Evolutionary conservation across 805 yeast genomes (phyloP).

Genomic region (Saitoella complicata): DNA sequence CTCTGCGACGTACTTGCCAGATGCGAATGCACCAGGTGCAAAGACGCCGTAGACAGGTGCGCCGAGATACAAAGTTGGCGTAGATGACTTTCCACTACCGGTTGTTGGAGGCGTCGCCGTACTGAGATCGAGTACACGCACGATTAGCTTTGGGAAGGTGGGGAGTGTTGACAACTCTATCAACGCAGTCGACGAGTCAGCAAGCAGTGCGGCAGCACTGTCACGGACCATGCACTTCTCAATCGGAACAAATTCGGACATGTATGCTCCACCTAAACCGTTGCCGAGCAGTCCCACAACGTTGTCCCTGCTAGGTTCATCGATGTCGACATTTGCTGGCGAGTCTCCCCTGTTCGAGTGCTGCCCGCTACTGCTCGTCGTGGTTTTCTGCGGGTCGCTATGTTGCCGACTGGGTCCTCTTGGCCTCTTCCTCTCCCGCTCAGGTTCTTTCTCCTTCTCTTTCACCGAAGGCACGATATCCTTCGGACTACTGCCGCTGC

Average conservation of each 20-base stretch:
- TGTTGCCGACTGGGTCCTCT: constrained; percentile 1
- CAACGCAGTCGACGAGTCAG: not conserved
- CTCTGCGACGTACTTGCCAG: constrained; percentile 40
- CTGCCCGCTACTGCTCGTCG: constrained; percentile 3
- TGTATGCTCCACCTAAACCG: too few relatives aligned
- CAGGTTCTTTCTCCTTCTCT: not conserved
- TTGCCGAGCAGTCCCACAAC: too few relatives aligned
- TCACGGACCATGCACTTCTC: too few relatives aligned
- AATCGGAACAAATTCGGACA: too few relatives aligned
- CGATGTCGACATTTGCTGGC: too few relatives aligned
- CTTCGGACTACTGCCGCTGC: not conserved
- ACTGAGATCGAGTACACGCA: constrained; percentile 3
- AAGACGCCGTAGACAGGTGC: constrained; percentile 53
- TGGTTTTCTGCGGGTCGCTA: not conserved
- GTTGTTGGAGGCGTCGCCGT: constrained; percentile 22
- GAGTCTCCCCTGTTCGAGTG: too few relatives aligned
- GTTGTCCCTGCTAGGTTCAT: too few relatives aligned
- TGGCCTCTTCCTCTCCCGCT: constrained; percentile 1
- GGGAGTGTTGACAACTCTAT: not conserved
- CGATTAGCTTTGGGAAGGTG: not conserved
- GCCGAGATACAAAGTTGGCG: constrained; percentile 26
- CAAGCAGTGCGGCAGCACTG: too few relatives aligned
- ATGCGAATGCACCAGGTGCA: constrained; percentile 21
- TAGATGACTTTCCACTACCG: constrained; percentile 9
- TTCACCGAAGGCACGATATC: not conserved